phyloP scores from a whole-genome alignment of 495 filamentous ascomycete species.

The Aspergillus cavernicola region DNA sequence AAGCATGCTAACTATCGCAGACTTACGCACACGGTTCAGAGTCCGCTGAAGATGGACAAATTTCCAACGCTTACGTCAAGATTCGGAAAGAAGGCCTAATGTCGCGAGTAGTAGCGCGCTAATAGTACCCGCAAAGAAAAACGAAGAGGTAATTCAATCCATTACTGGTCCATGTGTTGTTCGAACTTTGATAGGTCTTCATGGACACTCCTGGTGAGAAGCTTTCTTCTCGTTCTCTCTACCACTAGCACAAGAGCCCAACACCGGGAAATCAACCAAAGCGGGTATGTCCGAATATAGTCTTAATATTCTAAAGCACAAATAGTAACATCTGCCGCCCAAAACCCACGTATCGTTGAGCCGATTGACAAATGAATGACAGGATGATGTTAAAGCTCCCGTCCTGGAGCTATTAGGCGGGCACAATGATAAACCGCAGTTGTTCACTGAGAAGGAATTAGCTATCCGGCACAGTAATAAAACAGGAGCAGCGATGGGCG shows the following conservation, averaged over 20 bases:
- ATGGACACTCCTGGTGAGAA: background rate
- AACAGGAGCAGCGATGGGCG: slow-evolving; percentile 4
- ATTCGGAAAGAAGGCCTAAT: slow-evolving; percentile 61
- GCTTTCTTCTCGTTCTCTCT: background rate
- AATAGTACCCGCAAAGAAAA: background rate
- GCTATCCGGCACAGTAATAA: background rate
- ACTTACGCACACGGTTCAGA: slow-evolving; percentile 61
- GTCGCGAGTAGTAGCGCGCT: background rate
- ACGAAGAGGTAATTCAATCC: background rate
- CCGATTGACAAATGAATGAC: too few relatives aligned
- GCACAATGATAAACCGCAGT: background rate
- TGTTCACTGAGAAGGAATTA: background rate
- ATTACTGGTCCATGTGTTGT: background rate
- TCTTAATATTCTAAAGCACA: background rate
- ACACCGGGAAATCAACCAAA: background rate
- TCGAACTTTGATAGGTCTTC: background rate
- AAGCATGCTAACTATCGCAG: slow-evolving; percentile 47
- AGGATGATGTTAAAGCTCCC: background rate
- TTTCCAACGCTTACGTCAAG: slow-evolving; percentile 66
- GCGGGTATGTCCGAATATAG: background rate
- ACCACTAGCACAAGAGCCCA: background rate
- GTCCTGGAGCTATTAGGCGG: background rate
- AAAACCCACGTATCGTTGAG: background rate
- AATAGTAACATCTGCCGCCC: background rate
- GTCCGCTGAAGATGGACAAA: slow-evolving; percentile 54